Conservation (phyloP, 2,329 filamentous ascomycete species). For the Saccharata proteae region DNA sequence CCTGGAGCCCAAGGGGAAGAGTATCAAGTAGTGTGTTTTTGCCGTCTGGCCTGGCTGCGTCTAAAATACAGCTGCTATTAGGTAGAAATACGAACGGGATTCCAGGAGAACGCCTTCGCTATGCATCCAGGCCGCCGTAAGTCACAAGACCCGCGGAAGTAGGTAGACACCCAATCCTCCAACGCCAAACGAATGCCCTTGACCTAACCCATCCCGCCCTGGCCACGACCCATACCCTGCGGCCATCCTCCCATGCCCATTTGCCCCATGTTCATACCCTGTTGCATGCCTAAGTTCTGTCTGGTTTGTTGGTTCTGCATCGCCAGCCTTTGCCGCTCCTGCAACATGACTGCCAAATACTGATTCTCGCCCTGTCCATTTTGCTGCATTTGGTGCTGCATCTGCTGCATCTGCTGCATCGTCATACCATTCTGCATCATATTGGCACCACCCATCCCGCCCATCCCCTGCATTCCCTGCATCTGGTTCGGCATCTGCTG, state of each 20-base stretch:
- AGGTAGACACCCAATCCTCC: too few species aligned
- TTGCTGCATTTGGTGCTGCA: slow-evolving; percentile 13
- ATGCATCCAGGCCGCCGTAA: too few species aligned
- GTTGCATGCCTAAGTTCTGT: not conserved
- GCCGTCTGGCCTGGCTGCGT: too few species aligned
- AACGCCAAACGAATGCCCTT: too few species aligned
- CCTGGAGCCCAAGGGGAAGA: too few species aligned
- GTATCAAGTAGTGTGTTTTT: too few species aligned
- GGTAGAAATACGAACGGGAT: too few species aligned
- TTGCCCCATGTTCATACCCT: not conserved
- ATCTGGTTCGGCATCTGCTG: slow-evolving; percentile 8
- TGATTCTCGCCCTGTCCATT: slow-evolving; percentile 13
- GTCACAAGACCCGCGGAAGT: too few species aligned
- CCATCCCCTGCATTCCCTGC: slow-evolving; percentile 7
- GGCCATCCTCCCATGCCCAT: too few species aligned
- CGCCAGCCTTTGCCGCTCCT: not conserved
- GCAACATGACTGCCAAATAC: slow-evolving; percentile 5
- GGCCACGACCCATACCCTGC: not conserved
- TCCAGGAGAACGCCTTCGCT: too few species aligned
- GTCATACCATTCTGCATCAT: slow-evolving; percentile 9
- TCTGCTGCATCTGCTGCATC: slow-evolving; percentile 9
- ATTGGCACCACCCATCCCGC: slow-evolving; percentile 3
- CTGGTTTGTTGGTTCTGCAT: too few species aligned
- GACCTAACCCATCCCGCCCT: not conserved
- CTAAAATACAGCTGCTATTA: too few species aligned